Base-by-base conservation (phyloP, 2,329 filamentous ascomycete species). In the Hawksworthiomyces lignivorus region DNA sequence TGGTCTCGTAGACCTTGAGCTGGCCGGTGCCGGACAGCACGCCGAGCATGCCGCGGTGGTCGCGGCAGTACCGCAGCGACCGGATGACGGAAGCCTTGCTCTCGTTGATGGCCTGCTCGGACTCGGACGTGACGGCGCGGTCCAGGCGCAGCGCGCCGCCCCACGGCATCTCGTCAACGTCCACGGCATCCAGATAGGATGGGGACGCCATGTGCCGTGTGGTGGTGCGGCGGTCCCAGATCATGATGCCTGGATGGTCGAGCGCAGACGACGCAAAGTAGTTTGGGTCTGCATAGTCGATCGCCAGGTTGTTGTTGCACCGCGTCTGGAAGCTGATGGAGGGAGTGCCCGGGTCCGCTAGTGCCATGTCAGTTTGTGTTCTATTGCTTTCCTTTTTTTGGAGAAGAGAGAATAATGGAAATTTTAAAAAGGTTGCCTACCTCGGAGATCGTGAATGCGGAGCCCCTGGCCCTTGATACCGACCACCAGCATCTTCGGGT, bases 261-360 rank as follows among this genome's bases (percentile, higher is more conserved):
- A 86, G 65, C 3, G 82, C 82, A 12, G 84, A 87, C 1, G 86
- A 89, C 2, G 86, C 80, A 62, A 92, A 90, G 60, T 88, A 90
- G 52, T 92, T 88, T 50, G 82, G 78, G 52, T 94, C 84, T 18
- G 79, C 69, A 46, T 84, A 85, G 62, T 92, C 85, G 46, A 92
- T 85, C 14, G 84, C 76, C 41, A 92, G 59, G 49, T 83, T 83
- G 52, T 83, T 83, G 57, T 80, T 81, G 53, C 77, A 80, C 50
- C 75, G 77, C 4, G 79, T 83, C 47, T 73, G 73, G 49, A 80
- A 82, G n/a, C 68, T 77, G 36, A 75, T 65, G 31, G 41, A 41
- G 7, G 42, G 44, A 9, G 29, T n/a, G 15, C 34, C 24, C 3
- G 46, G 41, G 40, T 52, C 45, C 42, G 30, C 29, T n/a, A n/a